Conservation (phyloP, 352 stramenopile genomes). For the Globisporangium paroecandrum region DNA sequence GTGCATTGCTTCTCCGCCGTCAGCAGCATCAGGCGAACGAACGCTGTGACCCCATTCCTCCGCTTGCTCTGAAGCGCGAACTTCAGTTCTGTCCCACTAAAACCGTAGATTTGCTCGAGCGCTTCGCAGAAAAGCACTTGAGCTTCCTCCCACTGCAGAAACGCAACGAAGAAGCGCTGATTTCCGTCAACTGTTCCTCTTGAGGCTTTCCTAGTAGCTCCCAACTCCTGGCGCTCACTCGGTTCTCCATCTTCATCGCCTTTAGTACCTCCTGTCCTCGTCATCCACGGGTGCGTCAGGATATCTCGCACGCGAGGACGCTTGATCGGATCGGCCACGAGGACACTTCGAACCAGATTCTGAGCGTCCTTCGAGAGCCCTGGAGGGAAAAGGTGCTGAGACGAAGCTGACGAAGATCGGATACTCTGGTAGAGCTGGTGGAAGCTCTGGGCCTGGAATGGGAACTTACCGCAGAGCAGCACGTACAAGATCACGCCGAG, state of each 20-base stretch:
- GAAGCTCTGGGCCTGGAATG: conserved; percentile 85
- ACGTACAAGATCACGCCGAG: conserved; percentile 58
- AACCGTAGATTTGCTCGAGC: conserved; percentile 22
- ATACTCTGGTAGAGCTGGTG: conserved; percentile 43
- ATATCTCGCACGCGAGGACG: conserved; percentile 35
- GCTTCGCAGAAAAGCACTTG: conserved; percentile 14
- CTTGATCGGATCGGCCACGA: conserved; percentile 41
- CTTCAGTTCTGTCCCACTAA: conserved; percentile 5
- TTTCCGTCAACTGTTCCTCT: background rate
- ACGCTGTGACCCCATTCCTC: conserved; percentile 20
- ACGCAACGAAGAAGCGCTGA: conserved; percentile 12
- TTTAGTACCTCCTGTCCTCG: background rate
- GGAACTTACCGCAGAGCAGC: conserved; percentile 41
- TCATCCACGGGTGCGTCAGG: conserved; percentile 37
- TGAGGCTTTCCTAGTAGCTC: background rate
- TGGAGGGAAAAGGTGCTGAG: conserved; percentile 16
- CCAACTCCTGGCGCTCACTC: background rate
- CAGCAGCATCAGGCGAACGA: conserved; percentile 22
- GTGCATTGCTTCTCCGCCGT: conserved; percentile 11
- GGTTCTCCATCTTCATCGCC: too few relatives aligned
- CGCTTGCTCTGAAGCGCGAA: conserved; percentile 6
- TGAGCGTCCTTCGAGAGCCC: conserved; percentile 37
- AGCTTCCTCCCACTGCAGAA: conserved; percentile 24
- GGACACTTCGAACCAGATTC: conserved; percentile 37
- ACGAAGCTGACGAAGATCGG: conserved; percentile 5